Conservation (phyloP, 2,329 filamentous ascomycete genomes). For the Colletotrichum horii region DNA sequence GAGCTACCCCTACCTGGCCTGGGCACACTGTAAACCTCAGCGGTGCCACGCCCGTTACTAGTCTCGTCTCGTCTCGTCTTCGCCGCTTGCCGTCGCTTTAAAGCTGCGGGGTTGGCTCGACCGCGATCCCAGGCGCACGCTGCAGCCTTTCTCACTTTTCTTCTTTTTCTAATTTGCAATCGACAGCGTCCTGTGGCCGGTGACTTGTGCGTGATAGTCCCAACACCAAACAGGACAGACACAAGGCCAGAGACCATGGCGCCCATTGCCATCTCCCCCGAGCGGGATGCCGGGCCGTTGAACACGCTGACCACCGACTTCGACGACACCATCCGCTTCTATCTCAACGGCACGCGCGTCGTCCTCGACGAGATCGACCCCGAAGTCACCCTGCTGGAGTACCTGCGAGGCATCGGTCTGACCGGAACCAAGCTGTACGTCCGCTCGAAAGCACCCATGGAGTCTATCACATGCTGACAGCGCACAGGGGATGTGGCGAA, state of each 20-base stretch:
- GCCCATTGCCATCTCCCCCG: constrained; percentile 58
- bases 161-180: not conserved
- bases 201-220: not conserved
- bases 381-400: constrained; percentile 90
- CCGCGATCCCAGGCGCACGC: not conserved
- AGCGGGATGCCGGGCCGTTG: constrained; percentile 38
- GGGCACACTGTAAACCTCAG: not conserved
- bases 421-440: constrained; percentile 88
- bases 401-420: constrained; percentile 88
- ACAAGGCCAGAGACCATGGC: constrained; percentile 48
- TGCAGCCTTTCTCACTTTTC: not conserved
- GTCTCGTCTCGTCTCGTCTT: constrained; percentile 11
- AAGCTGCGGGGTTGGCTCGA: constrained; percentile 13
- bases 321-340: constrained; percentile 90
- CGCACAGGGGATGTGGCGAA: constrained; percentile 80
- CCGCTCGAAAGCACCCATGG: not conserved
- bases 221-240: not conserved
- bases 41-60: not conserved
- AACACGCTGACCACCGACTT: constrained; percentile 74
- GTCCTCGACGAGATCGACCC: constrained; percentile 87
- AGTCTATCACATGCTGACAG: not conserved
- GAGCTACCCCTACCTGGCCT: constrained; percentile 1
- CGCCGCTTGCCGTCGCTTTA: not conserved
- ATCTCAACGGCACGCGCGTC: constrained; percentile 91
- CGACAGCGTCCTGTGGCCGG: not conserved